phyloP scores from a whole-genome alignment of 495 filamentous ascomycete genomes.

The Daldinia bambusicola region DNA sequence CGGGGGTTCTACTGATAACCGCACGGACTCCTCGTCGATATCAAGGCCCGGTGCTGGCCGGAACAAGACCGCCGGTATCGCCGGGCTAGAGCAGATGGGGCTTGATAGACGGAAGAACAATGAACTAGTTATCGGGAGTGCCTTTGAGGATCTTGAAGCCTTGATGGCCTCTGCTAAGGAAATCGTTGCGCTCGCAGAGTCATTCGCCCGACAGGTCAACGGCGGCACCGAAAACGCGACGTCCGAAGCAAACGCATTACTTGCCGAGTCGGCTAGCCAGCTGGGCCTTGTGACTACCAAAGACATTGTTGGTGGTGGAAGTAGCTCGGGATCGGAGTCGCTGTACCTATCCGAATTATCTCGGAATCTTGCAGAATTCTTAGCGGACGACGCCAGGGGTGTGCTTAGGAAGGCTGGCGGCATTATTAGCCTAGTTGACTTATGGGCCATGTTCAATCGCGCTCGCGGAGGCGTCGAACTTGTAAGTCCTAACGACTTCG shows the following conservation, averaged over 20 bases:
- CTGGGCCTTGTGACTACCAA: slow-evolving; percentile 91
- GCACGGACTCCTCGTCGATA: slow-evolving; percentile 54
- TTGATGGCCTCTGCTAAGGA: slow-evolving; percentile 98
- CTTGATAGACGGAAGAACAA: slow-evolving; percentile 88
- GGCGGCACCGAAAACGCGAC: slow-evolving; percentile 63
- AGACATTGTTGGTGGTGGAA: slow-evolving; percentile 73
- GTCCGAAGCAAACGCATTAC: slow-evolving; percentile 74
- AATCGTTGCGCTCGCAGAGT: slow-evolving; percentile 91
- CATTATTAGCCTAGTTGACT: slow-evolving; percentile 92
- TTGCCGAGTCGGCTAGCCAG: slow-evolving; percentile 85
- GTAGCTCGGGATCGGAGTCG: slow-evolving; percentile 58
- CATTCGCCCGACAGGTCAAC: slow-evolving; percentile 76
- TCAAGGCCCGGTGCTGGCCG: slow-evolving; percentile 46
- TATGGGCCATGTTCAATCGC: slow-evolving; percentile 98
- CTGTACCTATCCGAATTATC: slow-evolving; percentile 81
- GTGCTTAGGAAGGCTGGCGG: slow-evolving; percentile 86
- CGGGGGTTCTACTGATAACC: slow-evolving; percentile 72
- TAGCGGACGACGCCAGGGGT: slow-evolving; percentile 88
- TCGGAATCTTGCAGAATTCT: slow-evolving; percentile 89
- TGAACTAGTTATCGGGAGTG: slow-evolving; percentile 88
- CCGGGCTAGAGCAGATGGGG: slow-evolving; percentile 86
- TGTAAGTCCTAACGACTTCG: slow-evolving; percentile 90
- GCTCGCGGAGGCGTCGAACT: slow-evolving; percentile 93
- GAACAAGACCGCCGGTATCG: slow-evolving; percentile 83
- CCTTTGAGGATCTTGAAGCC: slow-evolving; percentile 96